Evolutionary conservation across 352 stramenopile genomes (phyloP), one percentile per base, ranked within the genome.

Genomic region (Phytophthora idaei): DNA sequence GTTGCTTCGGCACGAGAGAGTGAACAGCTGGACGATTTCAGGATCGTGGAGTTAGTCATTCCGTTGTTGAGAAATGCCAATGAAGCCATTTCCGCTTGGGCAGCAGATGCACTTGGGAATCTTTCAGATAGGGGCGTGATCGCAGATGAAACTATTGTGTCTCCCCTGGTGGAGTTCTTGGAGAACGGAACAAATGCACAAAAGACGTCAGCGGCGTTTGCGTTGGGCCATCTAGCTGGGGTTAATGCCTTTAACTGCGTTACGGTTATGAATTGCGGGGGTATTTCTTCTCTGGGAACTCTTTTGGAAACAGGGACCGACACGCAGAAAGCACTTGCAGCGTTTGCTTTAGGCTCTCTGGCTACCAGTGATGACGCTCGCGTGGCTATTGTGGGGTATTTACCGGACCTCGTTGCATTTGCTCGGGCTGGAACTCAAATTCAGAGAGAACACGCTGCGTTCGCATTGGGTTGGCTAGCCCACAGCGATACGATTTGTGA

Each of bases 131-230:
- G 50, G 11, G 50, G 31, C n/a, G 50, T 57, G 32, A 45, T 57
- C 37, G 36, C 36, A 11, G 36, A 57, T 12, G 34, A 36, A 48
- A 27, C 21, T 5, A 57, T 57, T 27, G 36, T 57, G 39, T 45
- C 21, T 28, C 32, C 51, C 8, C 25, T 57, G 25, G 17, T 48
- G 36, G 36, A 57, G 12, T 32, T 48, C 34, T 31, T 57, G 51
- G 51, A 57, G 34, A 48, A 25, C 32, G 51, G 51, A 28, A 36
- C 34, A 28, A 47, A 14, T 45, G 34, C 51, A 27, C 51, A 48
- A 48, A 46, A 57, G 15, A 27, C 25, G n/a, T 46, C 51, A 21
- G 51, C 51, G 8, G 50, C 59, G 14, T 60, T 54, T 53, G 59
- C 49, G 5, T 42, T 67, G 21, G 42, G 46, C 4, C 34, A 49